Evolutionary conservation across 139 green algal genomes (phyloP), one percentile per base, ranked within the genome.

Genomic region (Zygnema cylindricum): DNA sequence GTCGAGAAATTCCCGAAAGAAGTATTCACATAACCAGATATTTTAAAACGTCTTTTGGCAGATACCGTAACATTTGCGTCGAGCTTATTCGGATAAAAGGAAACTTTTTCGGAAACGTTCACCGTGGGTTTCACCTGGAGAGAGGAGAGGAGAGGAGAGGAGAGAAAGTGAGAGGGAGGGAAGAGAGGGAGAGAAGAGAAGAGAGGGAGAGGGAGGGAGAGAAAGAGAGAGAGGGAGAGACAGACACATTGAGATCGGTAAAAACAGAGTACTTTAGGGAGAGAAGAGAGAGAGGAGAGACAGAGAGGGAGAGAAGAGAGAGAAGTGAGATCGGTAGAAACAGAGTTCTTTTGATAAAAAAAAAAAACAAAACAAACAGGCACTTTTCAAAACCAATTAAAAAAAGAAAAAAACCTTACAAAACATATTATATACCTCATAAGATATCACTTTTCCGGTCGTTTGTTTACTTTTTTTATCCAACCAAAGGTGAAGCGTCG

Each of bases 401-500:
- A 16, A 16, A 63, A 63, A 63, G 49, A 25, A 63, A 63, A 63
- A 63, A 63, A 63, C 49, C 49, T 63, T 63, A 16, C 16, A 7
- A 7, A 63, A 63, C 7, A 63, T 63, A 63, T 7, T 16, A 25
- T 16, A 16, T 16, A 63, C 49, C 49, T 63, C 16, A 16, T 63
- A 63, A 63, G 49, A 25, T 7, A 63, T 7, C 49, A 63, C 7
- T 16, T 63, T 63, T 63, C 49, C 49, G 16, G 49, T 16, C 16
- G 49, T 63, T 63, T 63, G 49, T 25, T 25, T 16, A 16, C 7
- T 25, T 7, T 16, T 16, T 16, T 63, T 63, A 16, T 86, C 78
- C 0, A 63, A n/a, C 78, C 78, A 86, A 0, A 86, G 38, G 2
- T 86, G 78, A 39, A 86, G 36, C 0, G 11, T 43, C 11, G 39